These are phyloP conservation scores for Streptanthus diversifolius DNA, from an alignment of 345 rosid species.

Conservation along the genomic window DNA sequence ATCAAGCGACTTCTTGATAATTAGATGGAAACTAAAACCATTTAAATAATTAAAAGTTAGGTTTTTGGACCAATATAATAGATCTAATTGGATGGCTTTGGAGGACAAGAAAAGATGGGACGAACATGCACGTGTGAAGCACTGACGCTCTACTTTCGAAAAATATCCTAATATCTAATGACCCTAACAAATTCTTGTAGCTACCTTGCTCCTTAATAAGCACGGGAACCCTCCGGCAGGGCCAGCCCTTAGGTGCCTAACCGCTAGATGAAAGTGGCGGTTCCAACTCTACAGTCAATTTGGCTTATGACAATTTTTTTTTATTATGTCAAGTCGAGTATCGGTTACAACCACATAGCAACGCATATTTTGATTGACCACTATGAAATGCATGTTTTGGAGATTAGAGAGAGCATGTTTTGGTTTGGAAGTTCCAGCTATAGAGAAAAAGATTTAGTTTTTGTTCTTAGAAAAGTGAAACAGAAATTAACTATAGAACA, in stretches of 20 bases:
- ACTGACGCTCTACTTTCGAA: neutral
- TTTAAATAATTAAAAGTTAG: neutral
- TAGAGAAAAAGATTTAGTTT: neutral
- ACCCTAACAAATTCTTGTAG: neutral
- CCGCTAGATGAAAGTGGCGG: no score
- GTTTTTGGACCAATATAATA: conserved; percentile 14
- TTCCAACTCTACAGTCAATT: no score
- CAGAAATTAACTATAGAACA: neutral
- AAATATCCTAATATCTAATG: neutral
- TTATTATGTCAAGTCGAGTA: neutral
- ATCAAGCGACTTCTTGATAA: conserved; percentile 4
- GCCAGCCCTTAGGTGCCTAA: no score
- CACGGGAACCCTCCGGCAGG: no score
- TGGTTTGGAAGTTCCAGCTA: neutral
- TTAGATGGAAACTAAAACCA: neutral
- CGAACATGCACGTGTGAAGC: neutral
- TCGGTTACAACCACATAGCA: neutral
- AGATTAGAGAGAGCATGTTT: neutral
- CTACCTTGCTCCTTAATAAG: no score
- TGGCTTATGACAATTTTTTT: neutral
- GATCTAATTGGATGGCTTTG: conserved; percentile 2
- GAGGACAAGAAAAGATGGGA: conserved; percentile 2
- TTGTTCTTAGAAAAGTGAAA: neutral
- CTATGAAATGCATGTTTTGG: neutral
- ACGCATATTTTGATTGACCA: neutral